Base-by-base conservation (phyloP, 2,329 filamentous ascomycete species). In the Pyrenophora teres region DNA sequence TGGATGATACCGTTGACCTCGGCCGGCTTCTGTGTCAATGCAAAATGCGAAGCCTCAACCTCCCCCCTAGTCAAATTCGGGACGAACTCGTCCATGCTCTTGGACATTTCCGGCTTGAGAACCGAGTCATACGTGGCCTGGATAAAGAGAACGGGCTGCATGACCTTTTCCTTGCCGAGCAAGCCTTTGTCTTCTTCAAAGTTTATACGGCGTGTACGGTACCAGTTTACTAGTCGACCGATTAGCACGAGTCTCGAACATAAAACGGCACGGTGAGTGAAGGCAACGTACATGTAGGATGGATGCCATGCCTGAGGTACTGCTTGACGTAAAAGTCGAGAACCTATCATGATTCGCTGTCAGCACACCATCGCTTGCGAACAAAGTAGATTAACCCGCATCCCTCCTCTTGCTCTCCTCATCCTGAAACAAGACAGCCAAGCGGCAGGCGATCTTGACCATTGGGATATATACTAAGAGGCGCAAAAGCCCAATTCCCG, bases 31-130 rank as follows among this genome's bases (percentile, higher is more conserved):
- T 96, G 84, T 78, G 85, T 87, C 69, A 96, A 75, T 39, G 87
- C 89, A 93, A 93, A 97, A 74, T 97, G 94, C 15, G 81, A 78
- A 0, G 87, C 81, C 31, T 86, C 74, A 47, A 96, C 87, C 69
- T 89, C 83, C 7, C 76, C 80, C 54, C 81, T 79, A 6, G 83
- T 88, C 65, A 95, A 73, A 40, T 84, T 80, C 2, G 83, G 81
- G 53, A 93, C 84, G 56, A 78, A 76, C 58, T 80, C 77, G 16
- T 86, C 86, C 90, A 96, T 96, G 0, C 83, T 83, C 19, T 74
- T 76, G 1, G 87, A 82, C 83, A 97, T 83, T 33, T 80, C 77
- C 0, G 89, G 86, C 50, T 87, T 88, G 60, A 97, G 77, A 1
- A 92, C 89, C 0, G 65, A 63, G 71, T 99, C 94, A 39, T 81